Evolutionary conservation across 495 filamentous ascomycete species (phyloP).

Genomic region (Daldinia loculata): DNA sequence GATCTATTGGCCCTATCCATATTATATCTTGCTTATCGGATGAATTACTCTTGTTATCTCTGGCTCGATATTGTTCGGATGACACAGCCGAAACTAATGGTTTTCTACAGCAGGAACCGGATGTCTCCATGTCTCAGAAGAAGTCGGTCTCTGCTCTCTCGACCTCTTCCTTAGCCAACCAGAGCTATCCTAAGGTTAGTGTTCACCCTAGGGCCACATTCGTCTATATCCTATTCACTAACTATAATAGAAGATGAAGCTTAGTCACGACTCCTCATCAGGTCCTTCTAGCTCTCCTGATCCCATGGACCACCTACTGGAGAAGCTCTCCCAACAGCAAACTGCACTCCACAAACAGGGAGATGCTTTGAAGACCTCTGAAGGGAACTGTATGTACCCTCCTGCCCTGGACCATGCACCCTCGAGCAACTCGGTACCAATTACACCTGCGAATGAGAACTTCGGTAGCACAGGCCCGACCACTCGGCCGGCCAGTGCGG

Average conservation of each 20-base stretch:
- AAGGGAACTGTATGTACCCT: slow-evolving; percentile 51
- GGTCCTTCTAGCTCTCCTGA: slow-evolving; percentile 46
- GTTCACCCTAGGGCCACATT: not conserved
- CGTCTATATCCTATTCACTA: slow-evolving; percentile 38
- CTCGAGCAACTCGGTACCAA: slow-evolving; percentile 61
- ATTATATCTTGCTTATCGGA: not conserved
- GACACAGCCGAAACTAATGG: slow-evolving; percentile 16
- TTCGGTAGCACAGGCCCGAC: slow-evolving; percentile 57
- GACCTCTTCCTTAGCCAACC: slow-evolving; percentile 60
- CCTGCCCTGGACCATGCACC: slow-evolving; percentile 56
- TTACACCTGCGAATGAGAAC: slow-evolving; percentile 66
- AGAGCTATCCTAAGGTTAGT: slow-evolving; percentile 55
- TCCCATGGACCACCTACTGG: slow-evolving; percentile 67
- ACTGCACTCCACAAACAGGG: slow-evolving; percentile 63
- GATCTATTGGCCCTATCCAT: slow-evolving; percentile 9
- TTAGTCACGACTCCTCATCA: slow-evolving; percentile 51
- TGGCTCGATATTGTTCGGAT: not conserved
- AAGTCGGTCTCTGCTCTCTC: slow-evolving; percentile 55
- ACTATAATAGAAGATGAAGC: slow-evolving; percentile 58
- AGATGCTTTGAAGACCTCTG: slow-evolving; percentile 54
- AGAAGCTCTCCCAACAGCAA: slow-evolving; percentile 75
- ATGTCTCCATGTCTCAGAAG: slow-evolving; percentile 47
- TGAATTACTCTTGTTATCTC: not conserved
- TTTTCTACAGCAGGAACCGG: slow-evolving; percentile 27
- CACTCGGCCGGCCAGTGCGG: slow-evolving; percentile 57